Evolutionary conservation across 176 grass and related monocot genomes (phyloP).

Genomic region (Oryza brachyantha): DNA sequence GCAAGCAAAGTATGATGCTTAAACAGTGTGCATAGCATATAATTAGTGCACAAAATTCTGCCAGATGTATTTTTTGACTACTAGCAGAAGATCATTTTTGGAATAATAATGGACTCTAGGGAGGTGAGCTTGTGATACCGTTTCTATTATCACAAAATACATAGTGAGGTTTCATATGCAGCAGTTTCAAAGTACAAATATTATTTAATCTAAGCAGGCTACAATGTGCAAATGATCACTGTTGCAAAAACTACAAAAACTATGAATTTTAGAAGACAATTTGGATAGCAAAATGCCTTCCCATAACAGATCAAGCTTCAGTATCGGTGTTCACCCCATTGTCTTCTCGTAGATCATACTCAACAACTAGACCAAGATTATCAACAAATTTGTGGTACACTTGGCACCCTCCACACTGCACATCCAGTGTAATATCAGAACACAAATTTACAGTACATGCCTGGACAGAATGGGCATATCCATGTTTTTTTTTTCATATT

Average conservation of each 20-base stretch:
- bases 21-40: constrained; percentile 23
- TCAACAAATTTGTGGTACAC: constrained; percentile 97
- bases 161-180: constrained; percentile 4
- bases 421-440: constrained; percentile 6
- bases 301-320: constrained; percentile 38
- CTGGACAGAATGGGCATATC: not conserved
- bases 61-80: constrained; percentile 23
- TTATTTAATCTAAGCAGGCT: constrained; percentile 13
- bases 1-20: constrained; percentile 27
- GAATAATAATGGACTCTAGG: constrained; percentile 1
- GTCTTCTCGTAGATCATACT: constrained; percentile 77
- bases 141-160: not conserved
- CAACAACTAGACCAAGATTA: constrained; percentile 92
- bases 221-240: constrained; percentile 16
- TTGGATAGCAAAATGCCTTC: constrained; percentile 18
- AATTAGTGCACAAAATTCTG: constrained; percentile 6
- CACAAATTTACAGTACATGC: not conserved
- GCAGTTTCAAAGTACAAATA: constrained; percentile 1
- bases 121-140: constrained; percentile 9
- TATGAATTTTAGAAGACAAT: constrained; percentile 19
- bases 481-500: constrained; percentile 1
- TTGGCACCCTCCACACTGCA: constrained; percentile 80
- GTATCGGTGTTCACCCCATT: constrained; percentile 16
- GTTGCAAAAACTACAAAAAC: constrained; percentile 15
- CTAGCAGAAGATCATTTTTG: constrained; percentile 34